phyloP scores from a whole-genome alignment of 2,329 filamentous ascomycete species.

The Rhexocercosporidium sp. region DNA sequence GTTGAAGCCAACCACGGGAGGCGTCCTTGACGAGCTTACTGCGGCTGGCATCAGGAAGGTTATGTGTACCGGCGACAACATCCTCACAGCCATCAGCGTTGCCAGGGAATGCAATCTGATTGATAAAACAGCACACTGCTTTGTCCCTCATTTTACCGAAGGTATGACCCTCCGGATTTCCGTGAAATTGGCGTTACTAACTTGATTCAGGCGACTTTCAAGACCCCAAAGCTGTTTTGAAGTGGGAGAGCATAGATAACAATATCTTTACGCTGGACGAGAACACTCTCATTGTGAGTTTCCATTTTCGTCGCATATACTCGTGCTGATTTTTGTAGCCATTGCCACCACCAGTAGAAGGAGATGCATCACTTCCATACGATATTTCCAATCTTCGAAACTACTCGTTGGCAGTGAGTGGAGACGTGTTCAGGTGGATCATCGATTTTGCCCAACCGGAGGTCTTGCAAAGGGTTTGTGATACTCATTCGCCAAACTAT shows the following conservation, averaged over 20 bases:
- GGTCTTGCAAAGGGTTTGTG: slow-evolving; percentile 69
- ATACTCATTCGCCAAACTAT: not conserved
- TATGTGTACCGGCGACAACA: slow-evolving; percentile 99
- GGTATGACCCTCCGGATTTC: slow-evolving; percentile 50
- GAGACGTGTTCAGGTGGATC: slow-evolving; percentile 96
- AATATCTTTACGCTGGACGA: slow-evolving; percentile 77
- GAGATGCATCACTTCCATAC: slow-evolving; percentile 84
- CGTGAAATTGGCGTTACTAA: slow-evolving; percentile 15
- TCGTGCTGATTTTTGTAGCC: slow-evolving; percentile 56
- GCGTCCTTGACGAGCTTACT: slow-evolving; percentile 80
- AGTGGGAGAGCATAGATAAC: slow-evolving; percentile 97
- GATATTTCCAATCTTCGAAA: slow-evolving; percentile 81
- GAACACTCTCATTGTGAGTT: slow-evolving; percentile 71
- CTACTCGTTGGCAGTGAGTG: slow-evolving; percentile 87
- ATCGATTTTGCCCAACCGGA: slow-evolving; percentile 87
- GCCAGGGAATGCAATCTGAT: slow-evolving; percentile 88
- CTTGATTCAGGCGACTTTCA: slow-evolving; percentile 64
- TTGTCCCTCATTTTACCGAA: slow-evolving; percentile 85
- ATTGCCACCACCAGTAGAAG: slow-evolving; percentile 69
- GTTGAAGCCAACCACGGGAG: slow-evolving; percentile 83
- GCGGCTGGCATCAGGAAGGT: slow-evolving; percentile 85
- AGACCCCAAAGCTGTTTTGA: slow-evolving; percentile 74
- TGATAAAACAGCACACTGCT: slow-evolving; percentile 82
- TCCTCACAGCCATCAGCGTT: slow-evolving; percentile 94
- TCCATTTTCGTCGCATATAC: not conserved